A percentile compares a stretch with the other conserved stretches of the same genome.
Evolutionary conservation across 108 stramenopile genomes (phyloP).

Genomic region (Cyclotella baltica): DNA sequence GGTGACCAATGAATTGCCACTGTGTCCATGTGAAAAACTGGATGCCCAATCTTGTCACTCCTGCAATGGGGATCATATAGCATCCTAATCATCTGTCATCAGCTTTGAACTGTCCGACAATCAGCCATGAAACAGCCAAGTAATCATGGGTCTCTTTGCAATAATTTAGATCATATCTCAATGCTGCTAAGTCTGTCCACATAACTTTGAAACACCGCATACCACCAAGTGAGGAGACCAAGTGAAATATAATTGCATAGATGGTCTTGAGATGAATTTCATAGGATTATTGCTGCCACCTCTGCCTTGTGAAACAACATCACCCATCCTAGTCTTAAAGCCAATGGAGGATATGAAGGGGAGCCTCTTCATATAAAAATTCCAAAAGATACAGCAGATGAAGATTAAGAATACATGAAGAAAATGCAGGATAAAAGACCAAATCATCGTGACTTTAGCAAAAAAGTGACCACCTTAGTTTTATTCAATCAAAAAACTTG

Average conservation of each 20-base stretch:
- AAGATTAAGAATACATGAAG: no score
- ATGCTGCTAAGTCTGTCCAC: background rate
- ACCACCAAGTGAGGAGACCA: background rate
- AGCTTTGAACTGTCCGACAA: slow-evolving; percentile 8
- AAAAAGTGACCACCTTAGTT: no score
- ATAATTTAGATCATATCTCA: background rate
- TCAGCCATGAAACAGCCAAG: slow-evolving; percentile 8
- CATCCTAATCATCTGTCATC: background rate
- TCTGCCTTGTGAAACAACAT: no score
- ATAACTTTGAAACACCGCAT: background rate
- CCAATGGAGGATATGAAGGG: no score
- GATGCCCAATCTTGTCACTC: slow-evolving; percentile 7
- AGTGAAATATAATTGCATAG: background rate
- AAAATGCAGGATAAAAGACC: no score
- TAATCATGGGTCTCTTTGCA: background rate
- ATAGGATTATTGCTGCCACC: no score
- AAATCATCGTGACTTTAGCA: no score
- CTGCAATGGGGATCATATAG: slow-evolving; percentile 22
- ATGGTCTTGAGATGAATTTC: background rate
- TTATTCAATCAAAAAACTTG: no score
- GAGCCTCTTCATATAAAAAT: no score
- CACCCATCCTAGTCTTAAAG: no score
- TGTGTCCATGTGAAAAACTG: slow-evolving; percentile 21
- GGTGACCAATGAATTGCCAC: background rate
- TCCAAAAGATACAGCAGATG: no score